These are phyloP conservation scores for Cyclotella choctawhatcheeana DNA, from an alignment of 108 stramenopile genomes.

Conservation along the genomic window DNA sequence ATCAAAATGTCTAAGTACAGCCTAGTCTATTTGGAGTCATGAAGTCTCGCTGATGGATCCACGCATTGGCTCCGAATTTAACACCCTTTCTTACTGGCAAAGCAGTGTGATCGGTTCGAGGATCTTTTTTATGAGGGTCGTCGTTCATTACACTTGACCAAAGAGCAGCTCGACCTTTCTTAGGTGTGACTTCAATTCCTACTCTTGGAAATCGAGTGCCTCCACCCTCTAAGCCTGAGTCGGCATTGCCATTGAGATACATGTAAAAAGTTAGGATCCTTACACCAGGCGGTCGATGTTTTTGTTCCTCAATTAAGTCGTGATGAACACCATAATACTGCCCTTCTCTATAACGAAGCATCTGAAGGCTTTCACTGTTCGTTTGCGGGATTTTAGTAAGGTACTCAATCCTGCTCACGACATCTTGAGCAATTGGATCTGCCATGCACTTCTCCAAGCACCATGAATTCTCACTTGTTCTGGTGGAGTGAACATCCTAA, in stretches of 20 bases:
- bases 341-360: slow-evolving; percentile 67
- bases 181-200: slow-evolving; percentile 46
- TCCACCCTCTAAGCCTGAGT: slow-evolving; percentile 60
- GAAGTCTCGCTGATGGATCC: slow-evolving; percentile 24
- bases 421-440: slow-evolving; percentile 48
- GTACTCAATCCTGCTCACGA: slow-evolving; percentile 62
- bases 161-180: slow-evolving; percentile 48
- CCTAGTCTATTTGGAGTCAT: slow-evolving; percentile 16
- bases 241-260: slow-evolving; percentile 68
- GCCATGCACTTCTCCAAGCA: slow-evolving; percentile 63
- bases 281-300: slow-evolving; percentile 56
- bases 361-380: slow-evolving; percentile 80
- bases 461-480: slow-evolving; percentile 71
- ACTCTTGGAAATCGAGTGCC: slow-evolving; percentile 54
- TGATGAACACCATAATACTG: slow-evolving; percentile 75
- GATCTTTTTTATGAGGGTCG: slow-evolving; percentile 44
- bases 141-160: slow-evolving; percentile 60
- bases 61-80: slow-evolving; percentile 48
- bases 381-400: slow-evolving; percentile 53
- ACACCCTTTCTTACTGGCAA: slow-evolving; percentile 58
- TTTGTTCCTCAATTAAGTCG: slow-evolving; percentile 61
- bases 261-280: slow-evolving; percentile 70
- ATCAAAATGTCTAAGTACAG: background rate
- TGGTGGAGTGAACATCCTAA: slow-evolving; percentile 13
- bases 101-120: slow-evolving; percentile 59